Evolutionary conservation across 2,329 filamentous ascomycete genomes (phyloP).

Genomic region (Lecanoromycetidae sp.): DNA sequence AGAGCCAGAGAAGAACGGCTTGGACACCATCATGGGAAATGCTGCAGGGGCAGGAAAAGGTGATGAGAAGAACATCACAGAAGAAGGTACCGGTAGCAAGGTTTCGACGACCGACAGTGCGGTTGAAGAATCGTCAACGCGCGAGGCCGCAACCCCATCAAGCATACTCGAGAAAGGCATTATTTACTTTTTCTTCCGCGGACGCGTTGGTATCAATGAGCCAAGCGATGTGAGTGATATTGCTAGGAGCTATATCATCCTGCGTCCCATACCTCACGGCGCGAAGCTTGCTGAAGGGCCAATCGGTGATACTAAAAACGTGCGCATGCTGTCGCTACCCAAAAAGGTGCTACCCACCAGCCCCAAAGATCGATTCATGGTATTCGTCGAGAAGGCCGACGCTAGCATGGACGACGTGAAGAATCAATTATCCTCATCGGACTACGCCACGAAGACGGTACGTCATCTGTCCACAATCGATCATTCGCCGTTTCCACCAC

Average conservation of each 20-base stretch:
- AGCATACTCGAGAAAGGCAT: constrained; percentile 75
- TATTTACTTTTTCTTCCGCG: constrained; percentile 82
- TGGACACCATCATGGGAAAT: constrained; percentile 15
- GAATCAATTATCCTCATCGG: constrained; percentile 49
- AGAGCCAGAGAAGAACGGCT: constrained; percentile 13
- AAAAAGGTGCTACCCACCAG: constrained; percentile 71
- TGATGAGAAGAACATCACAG: constrained; percentile 17
- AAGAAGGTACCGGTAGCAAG: constrained; percentile 14
- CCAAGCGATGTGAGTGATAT: constrained; percentile 60
- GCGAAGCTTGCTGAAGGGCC: constrained; percentile 53
- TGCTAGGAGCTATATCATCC: constrained; percentile 64
- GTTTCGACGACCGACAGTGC: constrained; percentile 26
- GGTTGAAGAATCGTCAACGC: constrained; percentile 38
- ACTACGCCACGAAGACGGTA: constrained; percentile 70
- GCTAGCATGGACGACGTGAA: constrained; percentile 57
- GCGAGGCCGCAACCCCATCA: constrained; percentile 41
- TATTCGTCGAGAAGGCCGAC: constrained; percentile 67
- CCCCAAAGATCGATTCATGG: constrained; percentile 59
- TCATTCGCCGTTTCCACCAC: no score
- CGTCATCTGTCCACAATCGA: no score
- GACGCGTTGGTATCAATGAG: constrained; percentile 60
- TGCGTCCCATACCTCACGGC: constrained; percentile 59
- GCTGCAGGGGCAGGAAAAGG: constrained; percentile 11
- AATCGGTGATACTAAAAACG: constrained; percentile 46
- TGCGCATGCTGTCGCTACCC: constrained; percentile 63